phyloP scores from a whole-genome alignment of 495 filamentous ascomycete species.

The Penicillium pulvis region DNA sequence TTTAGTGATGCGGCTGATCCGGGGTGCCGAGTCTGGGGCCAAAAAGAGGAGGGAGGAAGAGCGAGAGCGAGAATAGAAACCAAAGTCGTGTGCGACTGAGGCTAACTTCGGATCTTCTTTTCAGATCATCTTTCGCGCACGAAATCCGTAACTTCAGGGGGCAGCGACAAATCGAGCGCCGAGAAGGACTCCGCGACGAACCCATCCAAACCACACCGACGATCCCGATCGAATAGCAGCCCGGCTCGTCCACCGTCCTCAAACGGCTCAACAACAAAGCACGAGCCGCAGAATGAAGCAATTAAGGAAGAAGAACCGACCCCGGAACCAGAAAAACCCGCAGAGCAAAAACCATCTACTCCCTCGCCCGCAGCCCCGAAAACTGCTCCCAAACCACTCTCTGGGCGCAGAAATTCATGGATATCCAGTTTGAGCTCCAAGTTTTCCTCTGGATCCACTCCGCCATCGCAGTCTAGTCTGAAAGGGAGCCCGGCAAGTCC shows the following conservation, averaged over 20 bases:
- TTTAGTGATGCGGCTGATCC: background rate
- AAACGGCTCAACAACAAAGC: constrained; percentile 4
- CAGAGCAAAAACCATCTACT: constrained; percentile 22
- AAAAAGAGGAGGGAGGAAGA: background rate
- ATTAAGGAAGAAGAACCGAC: constrained; percentile 1
- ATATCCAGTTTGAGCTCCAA: constrained; percentile 90
- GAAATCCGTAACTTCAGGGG: constrained; percentile 39
- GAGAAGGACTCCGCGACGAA: constrained; percentile 26
- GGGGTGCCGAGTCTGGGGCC: background rate
- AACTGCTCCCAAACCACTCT: constrained; percentile 41
- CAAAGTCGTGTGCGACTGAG: background rate
- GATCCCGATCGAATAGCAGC: constrained; percentile 29
- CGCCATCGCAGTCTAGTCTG: constrained; percentile 46
- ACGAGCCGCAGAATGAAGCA: background rate
- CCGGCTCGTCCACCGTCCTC: constrained; percentile 26
- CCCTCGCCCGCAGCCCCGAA: constrained; percentile 31
- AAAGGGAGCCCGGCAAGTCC: constrained; percentile 42
- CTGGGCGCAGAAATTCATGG: constrained; percentile 76
- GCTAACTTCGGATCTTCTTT: background rate
- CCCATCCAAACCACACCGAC: constrained; percentile 22
- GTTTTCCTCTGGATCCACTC: constrained; percentile 71
- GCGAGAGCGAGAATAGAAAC: background rate
- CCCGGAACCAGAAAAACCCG: constrained; percentile 22
- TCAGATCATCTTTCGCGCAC: constrained; percentile 43
- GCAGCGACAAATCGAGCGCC: constrained; percentile 28